Conservation (phyloP, 768 basidiomycete genomes). For the Hydnomerulius pinastri region DNA sequence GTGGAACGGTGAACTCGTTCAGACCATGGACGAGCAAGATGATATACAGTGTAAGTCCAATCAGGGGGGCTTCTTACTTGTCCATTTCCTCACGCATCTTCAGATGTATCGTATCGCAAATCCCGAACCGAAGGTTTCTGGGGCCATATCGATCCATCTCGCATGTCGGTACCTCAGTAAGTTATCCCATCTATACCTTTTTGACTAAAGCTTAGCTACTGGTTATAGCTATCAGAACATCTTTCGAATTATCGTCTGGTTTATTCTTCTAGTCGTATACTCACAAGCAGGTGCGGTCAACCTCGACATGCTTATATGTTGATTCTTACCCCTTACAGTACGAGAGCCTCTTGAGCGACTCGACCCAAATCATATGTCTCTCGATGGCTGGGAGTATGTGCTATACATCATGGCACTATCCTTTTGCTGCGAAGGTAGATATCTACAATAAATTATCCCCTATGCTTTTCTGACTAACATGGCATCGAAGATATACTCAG, state of each 20-base stretch:
- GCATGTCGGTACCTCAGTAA: slow-evolving; percentile 79
- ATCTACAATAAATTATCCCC: slow-evolving; percentile 4
- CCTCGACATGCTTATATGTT: background rate
- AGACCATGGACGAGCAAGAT: slow-evolving; percentile 70
- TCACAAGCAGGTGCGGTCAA: slow-evolving; percentile 71
- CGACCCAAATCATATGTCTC: slow-evolving; percentile 48
- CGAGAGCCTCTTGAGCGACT: slow-evolving; percentile 76
- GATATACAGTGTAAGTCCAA: slow-evolving; percentile 71
- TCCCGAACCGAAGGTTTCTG: slow-evolving; percentile 56
- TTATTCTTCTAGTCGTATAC: slow-evolving; percentile 76
- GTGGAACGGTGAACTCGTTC: slow-evolving; percentile 83
- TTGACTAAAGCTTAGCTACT: background rate
- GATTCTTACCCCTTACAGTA: slow-evolving; percentile 42
- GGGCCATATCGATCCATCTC: slow-evolving; percentile 72
- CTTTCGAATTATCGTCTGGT: slow-evolving; percentile 76
- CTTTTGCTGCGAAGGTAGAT: slow-evolving; percentile 77
- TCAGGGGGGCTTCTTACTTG: background rate
- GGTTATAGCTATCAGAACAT: slow-evolving; percentile 76
- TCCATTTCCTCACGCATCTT: slow-evolving; percentile 7
- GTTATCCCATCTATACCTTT: background rate
- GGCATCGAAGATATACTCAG: slow-evolving; percentile 22
- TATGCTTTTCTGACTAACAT: slow-evolving; percentile 41
- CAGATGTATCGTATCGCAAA: slow-evolving; percentile 72
- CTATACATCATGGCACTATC: slow-evolving; percentile 80
- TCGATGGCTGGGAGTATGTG: slow-evolving; percentile 80